A percentile compares a stretch with the other conserved stretches of the same genome.
phyloP scores from a whole-genome alignment of 371 early-diverging fungal genomes.

The Syncephalastrum contaminatum region DNA sequence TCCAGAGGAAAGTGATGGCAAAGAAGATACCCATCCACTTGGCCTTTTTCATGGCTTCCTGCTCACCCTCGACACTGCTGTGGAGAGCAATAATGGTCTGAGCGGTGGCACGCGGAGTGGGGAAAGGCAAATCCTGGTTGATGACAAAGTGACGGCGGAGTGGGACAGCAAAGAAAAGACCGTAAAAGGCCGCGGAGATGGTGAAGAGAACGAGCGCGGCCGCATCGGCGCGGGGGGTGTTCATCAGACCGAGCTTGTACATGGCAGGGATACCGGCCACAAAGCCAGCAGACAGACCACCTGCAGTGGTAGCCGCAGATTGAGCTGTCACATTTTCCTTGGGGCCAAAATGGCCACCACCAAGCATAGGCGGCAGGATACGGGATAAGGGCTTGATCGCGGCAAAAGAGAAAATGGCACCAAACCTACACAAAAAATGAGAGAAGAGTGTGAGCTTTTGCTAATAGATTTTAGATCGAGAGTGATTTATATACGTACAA shows the following conservation, averaged over 20 bases:
- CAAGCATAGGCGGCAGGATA: conserved; percentile 39
- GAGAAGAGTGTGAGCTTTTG: too few species aligned
- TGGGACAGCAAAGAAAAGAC: conserved; percentile 75
- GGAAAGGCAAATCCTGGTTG: conserved; percentile 70
- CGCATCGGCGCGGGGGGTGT: conserved; percentile 47
- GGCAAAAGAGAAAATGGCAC: conserved; percentile 53
- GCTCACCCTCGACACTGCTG: conserved; percentile 42
- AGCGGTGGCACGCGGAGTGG: conserved; percentile 71
- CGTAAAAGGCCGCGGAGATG: conserved; percentile 65
- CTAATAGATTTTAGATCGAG: background rate
- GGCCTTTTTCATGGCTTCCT: conserved; percentile 43
- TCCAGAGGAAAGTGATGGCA: conserved; percentile 43
- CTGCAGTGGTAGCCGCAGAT: conserved; percentile 71
- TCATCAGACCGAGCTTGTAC: conserved; percentile 64
- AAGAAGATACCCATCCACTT: conserved; percentile 54
- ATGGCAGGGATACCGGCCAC: conserved; percentile 73
- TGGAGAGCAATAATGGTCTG: conserved; percentile 67
- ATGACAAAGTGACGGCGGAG: conserved; percentile 71
- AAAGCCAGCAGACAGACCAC: conserved; percentile 70
- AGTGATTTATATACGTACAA: background rate
- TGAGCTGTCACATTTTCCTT: conserved; percentile 72
- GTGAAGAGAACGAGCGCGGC: conserved; percentile 58
- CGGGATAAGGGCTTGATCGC: conserved; percentile 62
- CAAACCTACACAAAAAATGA: conserved; percentile 25
- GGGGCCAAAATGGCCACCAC: conserved; percentile 68